These are phyloP conservation scores for Tetrapisispora taiwanensis DNA, from an alignment of 805 yeast species.

Conservation along the genomic window DNA sequence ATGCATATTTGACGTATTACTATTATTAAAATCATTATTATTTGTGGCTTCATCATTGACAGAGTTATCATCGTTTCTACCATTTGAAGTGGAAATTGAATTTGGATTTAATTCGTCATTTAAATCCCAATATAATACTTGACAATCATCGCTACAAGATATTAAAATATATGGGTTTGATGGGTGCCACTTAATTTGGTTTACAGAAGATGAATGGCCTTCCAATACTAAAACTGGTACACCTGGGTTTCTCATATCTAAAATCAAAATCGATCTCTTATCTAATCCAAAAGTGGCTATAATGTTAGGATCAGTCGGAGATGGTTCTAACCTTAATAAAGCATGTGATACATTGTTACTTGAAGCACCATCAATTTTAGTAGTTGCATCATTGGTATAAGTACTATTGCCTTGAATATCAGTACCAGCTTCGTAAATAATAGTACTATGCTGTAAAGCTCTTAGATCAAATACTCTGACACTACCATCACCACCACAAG, in stretches of 20 bases:
- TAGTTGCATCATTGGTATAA: background rate
- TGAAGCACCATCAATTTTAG: background rate
- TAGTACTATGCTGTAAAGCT: slow-evolving; percentile 85
- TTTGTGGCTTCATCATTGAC: background rate
- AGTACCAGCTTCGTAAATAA: slow-evolving; percentile 65
- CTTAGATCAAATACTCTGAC: slow-evolving; percentile 86
- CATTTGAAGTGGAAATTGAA: background rate
- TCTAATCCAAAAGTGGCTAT: slow-evolving; percentile 74
- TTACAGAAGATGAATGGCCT: slow-evolving; percentile 59
- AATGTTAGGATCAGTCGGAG: slow-evolving; percentile 70
- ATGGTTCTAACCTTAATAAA: slow-evolving; percentile 63
- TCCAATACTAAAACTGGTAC: slow-evolving; percentile 60
- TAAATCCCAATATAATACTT: slow-evolving; percentile 61
- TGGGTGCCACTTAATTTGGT: slow-evolving; percentile 81
- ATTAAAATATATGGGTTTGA: slow-evolving; percentile 43
- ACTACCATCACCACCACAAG: slow-evolving; percentile 93
- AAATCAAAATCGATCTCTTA: slow-evolving; percentile 51
- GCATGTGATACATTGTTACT: slow-evolving; percentile 37
- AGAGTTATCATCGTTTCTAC: background rate
- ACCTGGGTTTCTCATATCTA: slow-evolving; percentile 86
- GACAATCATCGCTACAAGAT: slow-evolving; percentile 66
- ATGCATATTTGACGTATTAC: background rate
- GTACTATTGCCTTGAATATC: background rate
- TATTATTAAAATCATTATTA: background rate
- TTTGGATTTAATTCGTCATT: slow-evolving; percentile 13